Evolutionary conservation across 2,329 filamentous ascomycete genomes (phyloP).

Genomic region (Aspergillus udagawae): DNA sequence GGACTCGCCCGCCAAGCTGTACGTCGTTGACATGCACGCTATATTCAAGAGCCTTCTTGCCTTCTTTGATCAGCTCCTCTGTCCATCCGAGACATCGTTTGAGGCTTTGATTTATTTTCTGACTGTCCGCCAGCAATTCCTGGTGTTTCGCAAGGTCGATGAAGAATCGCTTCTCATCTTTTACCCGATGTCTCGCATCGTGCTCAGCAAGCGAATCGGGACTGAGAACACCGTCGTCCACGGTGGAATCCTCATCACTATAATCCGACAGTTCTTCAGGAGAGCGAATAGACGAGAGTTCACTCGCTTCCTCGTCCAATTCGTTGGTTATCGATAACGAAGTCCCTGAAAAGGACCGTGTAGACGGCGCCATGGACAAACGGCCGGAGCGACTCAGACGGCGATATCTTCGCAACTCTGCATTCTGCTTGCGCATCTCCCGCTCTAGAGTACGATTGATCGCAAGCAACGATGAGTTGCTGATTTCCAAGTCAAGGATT

Average conservation of each 20-base stretch:
- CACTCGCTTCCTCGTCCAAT: conserved; percentile 33
- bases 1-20: conserved; percentile 73
- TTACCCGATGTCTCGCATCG: conserved; percentile 55
- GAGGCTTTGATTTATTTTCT: conserved; percentile 92
- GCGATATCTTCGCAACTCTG: conserved; percentile 79
- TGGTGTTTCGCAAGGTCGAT: conserved; percentile 85
- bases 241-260: conserved; percentile 36
- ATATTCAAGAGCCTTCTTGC: conserved; percentile 81
- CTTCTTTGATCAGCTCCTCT: conserved; percentile 85
- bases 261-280: conserved; percentile 36
- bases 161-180: conserved; percentile 78
- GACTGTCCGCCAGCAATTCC: conserved; percentile 80
- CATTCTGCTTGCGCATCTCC: conserved; percentile 84
- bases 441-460: conserved; percentile 92
- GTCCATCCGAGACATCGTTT: conserved; percentile 86
- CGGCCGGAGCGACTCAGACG: conserved; percentile 79
- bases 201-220: conserved; percentile 32
- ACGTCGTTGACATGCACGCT: conserved; percentile 74
- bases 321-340: conserved; percentile 46
- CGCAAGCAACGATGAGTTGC: conserved; percentile 87
- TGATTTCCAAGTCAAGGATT: conserved; percentile 93
- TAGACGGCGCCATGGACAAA: conserved; percentile 56
- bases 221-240: conserved; percentile 36
- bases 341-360: conserved; percentile 44
- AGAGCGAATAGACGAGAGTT: conserved; percentile 26